Percentiles rank a stretch among this genome's conserved stretches.
Evolutionary conservation across 331 rosid species (phyloP).

Genomic region (Dryas integrifolia): DNA sequence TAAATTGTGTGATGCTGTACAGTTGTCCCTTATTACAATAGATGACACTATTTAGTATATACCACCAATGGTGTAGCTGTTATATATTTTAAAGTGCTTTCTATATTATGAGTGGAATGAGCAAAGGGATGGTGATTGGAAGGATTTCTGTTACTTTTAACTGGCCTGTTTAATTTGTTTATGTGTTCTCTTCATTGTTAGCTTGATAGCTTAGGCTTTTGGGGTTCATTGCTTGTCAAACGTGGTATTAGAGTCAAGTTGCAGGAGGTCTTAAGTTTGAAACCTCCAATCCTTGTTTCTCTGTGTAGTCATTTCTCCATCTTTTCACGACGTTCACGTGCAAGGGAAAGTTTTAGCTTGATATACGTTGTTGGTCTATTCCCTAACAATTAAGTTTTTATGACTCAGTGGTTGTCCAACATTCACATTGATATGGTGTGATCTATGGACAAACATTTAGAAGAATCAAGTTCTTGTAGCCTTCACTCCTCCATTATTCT

Average conservation of each 20-base stretch:
- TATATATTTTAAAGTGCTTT: neutral
- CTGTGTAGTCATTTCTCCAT: no score
- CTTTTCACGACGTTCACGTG: no score
- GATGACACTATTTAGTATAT: neutral
- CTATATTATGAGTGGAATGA: neutral
- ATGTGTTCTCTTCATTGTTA: neutral
- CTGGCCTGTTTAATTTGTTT: neutral
- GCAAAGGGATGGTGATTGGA: neutral
- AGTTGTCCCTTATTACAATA: neutral
- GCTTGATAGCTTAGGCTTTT: no score
- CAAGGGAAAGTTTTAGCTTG: no score
- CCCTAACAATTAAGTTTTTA: no score
- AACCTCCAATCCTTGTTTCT: no score
- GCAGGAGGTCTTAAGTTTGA: no score
- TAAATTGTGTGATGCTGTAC: neutral
- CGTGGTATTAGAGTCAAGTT: no score
- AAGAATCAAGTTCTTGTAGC: neutral
- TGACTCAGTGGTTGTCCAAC: no score
- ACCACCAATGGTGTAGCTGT: neutral
- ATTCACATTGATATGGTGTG: neutral
- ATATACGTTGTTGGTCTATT: no score
- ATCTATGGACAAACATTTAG: neutral
- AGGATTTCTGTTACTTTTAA: conserved; percentile 4
- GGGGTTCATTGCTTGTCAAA: no score
- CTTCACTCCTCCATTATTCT: neutral